Conservation (phyloP, 2,329 filamentous ascomycete genomes). For the Sarocladium kiliense region DNA sequence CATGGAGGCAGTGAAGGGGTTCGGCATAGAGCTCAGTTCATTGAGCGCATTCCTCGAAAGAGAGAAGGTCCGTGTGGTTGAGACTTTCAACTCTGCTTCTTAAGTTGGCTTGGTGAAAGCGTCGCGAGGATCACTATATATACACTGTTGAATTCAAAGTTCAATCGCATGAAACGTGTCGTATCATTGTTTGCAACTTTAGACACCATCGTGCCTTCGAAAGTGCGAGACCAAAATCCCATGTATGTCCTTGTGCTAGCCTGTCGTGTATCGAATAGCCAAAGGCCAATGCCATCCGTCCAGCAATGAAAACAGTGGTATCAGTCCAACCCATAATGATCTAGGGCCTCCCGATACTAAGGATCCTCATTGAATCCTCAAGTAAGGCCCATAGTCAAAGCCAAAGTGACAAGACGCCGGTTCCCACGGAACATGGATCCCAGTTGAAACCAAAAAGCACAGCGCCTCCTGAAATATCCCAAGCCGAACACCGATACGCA, state of each 20-base stretch:
- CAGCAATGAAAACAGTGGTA: not conserved
- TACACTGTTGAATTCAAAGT: too few relatives aligned
- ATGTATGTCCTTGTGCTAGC: not conserved
- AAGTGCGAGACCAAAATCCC: too few relatives aligned
- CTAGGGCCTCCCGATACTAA: too few relatives aligned
- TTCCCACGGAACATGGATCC: too few relatives aligned
- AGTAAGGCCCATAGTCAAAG: too few relatives aligned
- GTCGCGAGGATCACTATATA: too few relatives aligned
- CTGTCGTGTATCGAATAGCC: not conserved
- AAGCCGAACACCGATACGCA: not conserved
- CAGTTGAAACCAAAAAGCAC: not conserved
- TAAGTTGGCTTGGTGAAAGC: not conserved
- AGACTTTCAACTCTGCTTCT: slow-evolving; percentile 21
- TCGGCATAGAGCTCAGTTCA: slow-evolving; percentile 34
- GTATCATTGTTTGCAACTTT: too few relatives aligned
- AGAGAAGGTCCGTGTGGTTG: slow-evolving; percentile 27
- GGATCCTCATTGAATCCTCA: too few relatives aligned
- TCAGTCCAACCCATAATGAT: not conserved
- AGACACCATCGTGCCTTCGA: too few relatives aligned
- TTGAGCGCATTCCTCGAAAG: slow-evolving; percentile 38
- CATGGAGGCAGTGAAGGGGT: slow-evolving; percentile 26
- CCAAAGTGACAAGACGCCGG: too few relatives aligned
- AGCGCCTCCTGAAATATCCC: not conserved
- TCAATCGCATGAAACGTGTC: too few relatives aligned
- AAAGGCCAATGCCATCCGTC: not conserved